Conservation (phyloP, 2,329 filamentous ascomycete genomes). For the Juglanconis oblonga region DNA sequence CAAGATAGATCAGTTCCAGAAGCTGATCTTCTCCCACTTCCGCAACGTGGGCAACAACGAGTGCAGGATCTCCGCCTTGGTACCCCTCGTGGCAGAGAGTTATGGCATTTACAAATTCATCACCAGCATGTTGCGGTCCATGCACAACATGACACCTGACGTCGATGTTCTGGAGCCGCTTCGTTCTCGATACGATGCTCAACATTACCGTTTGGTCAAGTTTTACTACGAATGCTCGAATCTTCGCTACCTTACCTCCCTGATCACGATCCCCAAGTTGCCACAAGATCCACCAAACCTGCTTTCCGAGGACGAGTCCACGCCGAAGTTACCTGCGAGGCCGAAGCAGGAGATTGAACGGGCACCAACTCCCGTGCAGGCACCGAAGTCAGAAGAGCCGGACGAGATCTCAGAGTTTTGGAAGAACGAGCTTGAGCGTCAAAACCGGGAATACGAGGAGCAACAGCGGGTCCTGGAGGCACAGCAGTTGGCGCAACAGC, state of each 20-base stretch:
- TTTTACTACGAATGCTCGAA: conserved; percentile 99
- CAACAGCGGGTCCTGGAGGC: conserved; percentile 87
- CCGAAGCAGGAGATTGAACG: conserved; percentile 72
- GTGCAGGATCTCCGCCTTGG: conserved; percentile 89
- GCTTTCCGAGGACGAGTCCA: conserved; percentile 77
- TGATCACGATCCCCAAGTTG: conserved; percentile 94
- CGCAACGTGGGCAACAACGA: conserved; percentile 90
- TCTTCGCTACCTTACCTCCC: conserved; percentile 88
- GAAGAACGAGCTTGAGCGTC: conserved; percentile 86
- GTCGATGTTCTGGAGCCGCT: conserved; percentile 89
- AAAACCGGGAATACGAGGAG: conserved; percentile 92
- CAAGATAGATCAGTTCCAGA: conserved; percentile 98
- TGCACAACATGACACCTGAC: conserved; percentile 95
- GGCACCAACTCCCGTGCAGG: conserved; percentile 66
- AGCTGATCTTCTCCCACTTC: conserved; percentile 97
- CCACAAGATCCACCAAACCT: conserved; percentile 92
- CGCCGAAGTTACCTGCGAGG: conserved; percentile 77
- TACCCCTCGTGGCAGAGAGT: conserved; percentile 92
- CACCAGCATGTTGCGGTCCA: conserved; percentile 97
- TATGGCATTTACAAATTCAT: conserved; percentile 99
- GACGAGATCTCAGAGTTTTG: conserved; percentile 98
- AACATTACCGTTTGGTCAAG: conserved; percentile 92
- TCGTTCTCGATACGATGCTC: conserved; percentile 84
- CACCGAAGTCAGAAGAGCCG: conserved; percentile 72
- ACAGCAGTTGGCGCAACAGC: conserved; percentile 77